Conservation (phyloP, 257 asterid genomes). For the Scutellaria barbata region DNA sequence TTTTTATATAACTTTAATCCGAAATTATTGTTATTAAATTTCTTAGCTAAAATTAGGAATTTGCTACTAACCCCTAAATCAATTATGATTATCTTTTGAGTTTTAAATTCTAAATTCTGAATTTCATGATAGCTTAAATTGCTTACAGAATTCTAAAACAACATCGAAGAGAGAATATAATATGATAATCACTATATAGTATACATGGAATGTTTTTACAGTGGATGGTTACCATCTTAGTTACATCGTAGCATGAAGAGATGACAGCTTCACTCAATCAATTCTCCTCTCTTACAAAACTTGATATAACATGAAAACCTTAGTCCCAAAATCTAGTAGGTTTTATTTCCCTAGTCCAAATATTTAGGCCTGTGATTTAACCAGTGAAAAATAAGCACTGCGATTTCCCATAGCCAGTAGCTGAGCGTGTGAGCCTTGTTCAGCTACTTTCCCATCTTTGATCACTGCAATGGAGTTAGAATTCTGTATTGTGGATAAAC, state of each 20-base stretch:
- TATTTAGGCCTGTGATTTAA: slow-evolving; percentile 48
- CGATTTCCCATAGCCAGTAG: slow-evolving; percentile 59
- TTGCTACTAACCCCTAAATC: no score
- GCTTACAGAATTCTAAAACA: no score
- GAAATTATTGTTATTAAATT: no score
- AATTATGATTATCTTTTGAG: no score
- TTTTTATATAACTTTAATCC: no score
- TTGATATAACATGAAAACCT: neutral
- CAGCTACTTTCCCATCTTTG: slow-evolving; percentile 69
- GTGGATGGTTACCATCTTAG: no score
- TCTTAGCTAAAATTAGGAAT: no score
- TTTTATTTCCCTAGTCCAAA: neutral
- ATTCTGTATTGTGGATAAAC: slow-evolving; percentile 71
- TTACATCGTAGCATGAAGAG: neutral
- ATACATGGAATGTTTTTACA: no score
- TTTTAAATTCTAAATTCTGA: no score
- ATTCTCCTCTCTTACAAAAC: slow-evolving; percentile 31
- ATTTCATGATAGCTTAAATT: no score
- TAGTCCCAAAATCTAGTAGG: neutral
- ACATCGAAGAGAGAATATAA: no score
- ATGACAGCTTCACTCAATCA: neutral
- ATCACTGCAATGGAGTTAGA: slow-evolving; percentile 72
- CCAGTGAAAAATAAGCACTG: slow-evolving; percentile 65
- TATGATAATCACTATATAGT: no score
- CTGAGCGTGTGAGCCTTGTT: slow-evolving; percentile 77